Evolutionary conservation across 1,284 basidiomycete species (phyloP).

Genomic region (Pyrrhoderma lamaoense): DNA sequence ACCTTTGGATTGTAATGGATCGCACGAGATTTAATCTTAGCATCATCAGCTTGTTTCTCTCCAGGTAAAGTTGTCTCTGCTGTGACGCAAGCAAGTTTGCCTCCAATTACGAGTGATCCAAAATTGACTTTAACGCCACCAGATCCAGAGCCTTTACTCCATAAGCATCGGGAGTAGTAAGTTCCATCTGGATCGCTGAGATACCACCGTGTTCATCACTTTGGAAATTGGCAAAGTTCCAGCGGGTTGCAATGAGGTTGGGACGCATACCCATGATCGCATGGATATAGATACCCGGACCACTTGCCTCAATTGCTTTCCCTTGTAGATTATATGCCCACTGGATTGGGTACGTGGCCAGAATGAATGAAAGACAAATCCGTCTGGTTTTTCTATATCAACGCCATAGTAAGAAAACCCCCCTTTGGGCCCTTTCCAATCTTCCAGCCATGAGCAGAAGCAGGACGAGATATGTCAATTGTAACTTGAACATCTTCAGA

Average conservation of each 20-base stretch:
- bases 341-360: constrained; percentile 69
- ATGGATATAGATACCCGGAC: constrained; percentile 89
- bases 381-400: constrained; percentile 69
- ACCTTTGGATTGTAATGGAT: constrained; percentile 56
- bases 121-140: constrained; percentile 81
- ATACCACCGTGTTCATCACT: constrained; percentile 65
- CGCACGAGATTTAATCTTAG: constrained; percentile 55
- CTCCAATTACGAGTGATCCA: constrained; percentile 75
- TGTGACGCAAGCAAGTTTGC: constrained; percentile 68
- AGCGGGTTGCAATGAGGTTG: constrained; percentile 85
- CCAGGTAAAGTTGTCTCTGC: constrained; percentile 63
- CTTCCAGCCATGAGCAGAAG: constrained; percentile 82
- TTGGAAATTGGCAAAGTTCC: constrained; percentile 96
- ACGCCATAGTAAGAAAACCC: constrained; percentile 89
- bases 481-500: constrained; percentile 77
- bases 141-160: constrained; percentile 66
- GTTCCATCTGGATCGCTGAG: constrained; percentile 92
- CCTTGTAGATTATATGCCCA: constrained; percentile 71
- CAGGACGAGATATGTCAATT: constrained; percentile 66
- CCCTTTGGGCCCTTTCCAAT: constrained; percentile 82
- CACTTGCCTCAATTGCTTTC: constrained; percentile 60
- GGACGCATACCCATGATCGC: constrained; percentile 99
- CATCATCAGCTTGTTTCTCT: constrained; percentile 37
- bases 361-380: constrained; percentile 88
- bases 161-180: constrained; percentile 75